These are phyloP conservation scores for Coemansia sp. DNA, from an alignment of 192 early-diverging fungal genomes.

Conservation along the genomic window DNA sequence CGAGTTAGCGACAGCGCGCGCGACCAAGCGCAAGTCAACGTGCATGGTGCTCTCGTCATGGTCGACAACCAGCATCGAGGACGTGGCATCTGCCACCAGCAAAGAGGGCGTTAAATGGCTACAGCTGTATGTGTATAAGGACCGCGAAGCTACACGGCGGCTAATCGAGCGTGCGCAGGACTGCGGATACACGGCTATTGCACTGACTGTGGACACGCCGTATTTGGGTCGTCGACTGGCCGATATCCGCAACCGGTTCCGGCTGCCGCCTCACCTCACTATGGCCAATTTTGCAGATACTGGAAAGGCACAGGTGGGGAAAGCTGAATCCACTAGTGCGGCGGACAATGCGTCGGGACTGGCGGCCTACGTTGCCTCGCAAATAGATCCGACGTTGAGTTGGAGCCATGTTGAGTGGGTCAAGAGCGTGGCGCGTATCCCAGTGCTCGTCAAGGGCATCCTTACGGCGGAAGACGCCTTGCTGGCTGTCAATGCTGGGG, in stretches of 20 bases:
- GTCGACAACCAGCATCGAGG: constrained; percentile 66
- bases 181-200: constrained; percentile 69
- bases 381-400: constrained; percentile 72
- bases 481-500: constrained; percentile 74
- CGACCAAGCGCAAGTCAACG: constrained; percentile 35
- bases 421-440: constrained; percentile 72
- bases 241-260: constrained; percentile 62
- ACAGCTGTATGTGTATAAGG: constrained; percentile 84
- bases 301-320: constrained; percentile 24
- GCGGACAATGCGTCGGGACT: constrained; percentile 42
- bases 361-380: constrained; percentile 47
- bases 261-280: constrained; percentile 63
- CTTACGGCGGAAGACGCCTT: constrained; percentile 89
- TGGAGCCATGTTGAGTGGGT: constrained; percentile 89
- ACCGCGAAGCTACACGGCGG: constrained; percentile 62
- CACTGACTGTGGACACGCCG: constrained; percentile 64
- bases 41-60: constrained; percentile 65
- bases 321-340: neutral
- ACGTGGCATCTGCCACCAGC: constrained; percentile 52
- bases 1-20: constrained; percentile 65
- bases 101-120: constrained; percentile 57
- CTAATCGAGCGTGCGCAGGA: constrained; percentile 74
- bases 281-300: constrained; percentile 65
- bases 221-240: constrained; percentile 60
- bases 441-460: constrained; percentile 92